Evolutionary conservation across 2,329 filamentous ascomycete genomes (phyloP).

Genomic region (Colletotrichum sp.): DNA sequence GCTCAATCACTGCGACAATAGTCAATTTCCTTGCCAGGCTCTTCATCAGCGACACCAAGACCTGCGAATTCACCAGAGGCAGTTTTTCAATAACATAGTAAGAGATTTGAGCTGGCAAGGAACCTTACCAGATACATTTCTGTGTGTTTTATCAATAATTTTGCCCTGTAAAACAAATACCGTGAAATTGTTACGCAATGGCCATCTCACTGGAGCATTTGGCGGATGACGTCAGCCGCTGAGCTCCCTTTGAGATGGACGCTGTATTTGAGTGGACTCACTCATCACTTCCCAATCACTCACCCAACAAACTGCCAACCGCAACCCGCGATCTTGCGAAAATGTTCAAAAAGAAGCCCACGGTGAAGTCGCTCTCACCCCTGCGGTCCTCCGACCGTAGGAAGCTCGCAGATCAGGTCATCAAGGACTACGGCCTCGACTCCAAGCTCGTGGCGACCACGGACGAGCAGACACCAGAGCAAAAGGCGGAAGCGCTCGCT

Average conservation of each 20-base stretch:
- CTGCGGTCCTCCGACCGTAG: neutral
- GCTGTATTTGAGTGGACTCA: neutral
- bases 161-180: neutral
- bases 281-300: neutral
- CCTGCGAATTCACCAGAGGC: neutral
- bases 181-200: neutral
- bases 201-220: neutral
- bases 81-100: fast-evolving
- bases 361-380: neutral
- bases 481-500: neutral
- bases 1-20: fast-evolving
- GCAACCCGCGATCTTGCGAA: neutral
- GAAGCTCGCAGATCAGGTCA: neutral
- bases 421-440: neutral
- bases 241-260: neutral
- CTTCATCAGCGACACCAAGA: neutral
- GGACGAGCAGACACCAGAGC: neutral
- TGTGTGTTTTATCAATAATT: neutral
- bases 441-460: neutral
- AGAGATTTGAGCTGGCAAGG: fast-evolving
- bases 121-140: neutral
- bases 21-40: neutral
- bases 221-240: neutral
- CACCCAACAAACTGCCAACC: neutral
- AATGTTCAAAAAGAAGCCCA: neutral